These are phyloP conservation scores for Populus trichocarpa DNA, from an alignment of 441 rosid species.

Conservation along the genomic window DNA sequence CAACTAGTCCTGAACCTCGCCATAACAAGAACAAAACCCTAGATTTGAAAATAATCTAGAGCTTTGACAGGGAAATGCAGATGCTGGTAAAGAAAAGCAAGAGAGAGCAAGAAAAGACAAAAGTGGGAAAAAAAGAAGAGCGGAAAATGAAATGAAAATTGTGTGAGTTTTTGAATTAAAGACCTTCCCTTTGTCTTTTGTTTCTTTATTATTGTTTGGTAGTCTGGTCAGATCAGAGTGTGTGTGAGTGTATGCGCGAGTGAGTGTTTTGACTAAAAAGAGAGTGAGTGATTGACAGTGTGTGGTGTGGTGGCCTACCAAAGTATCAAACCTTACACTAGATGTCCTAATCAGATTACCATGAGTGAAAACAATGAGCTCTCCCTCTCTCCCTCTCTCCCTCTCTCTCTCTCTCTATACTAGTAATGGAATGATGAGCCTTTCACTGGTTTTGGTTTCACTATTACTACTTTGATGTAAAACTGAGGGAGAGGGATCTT, in stretches of 20 bases:
- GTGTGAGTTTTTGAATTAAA: conserved; percentile 18
- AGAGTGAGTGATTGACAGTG: not conserved
- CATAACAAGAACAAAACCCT: conserved; percentile 35
- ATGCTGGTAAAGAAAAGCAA: conserved; percentile 13
- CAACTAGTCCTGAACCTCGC: conserved; percentile 2
- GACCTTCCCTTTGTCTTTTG: conserved; percentile 23
- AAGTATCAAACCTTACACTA: conserved; percentile 22
- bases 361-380: not conserved
- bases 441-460: not conserved
- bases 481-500: not conserved
- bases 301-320: conserved; percentile 26
- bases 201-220: conserved; percentile 16
- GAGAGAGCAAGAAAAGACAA: conserved; percentile 4
- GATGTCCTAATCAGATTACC: conserved; percentile 5
- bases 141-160: conserved; percentile 28
- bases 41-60: conserved; percentile 57
- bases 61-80: conserved; percentile 43
- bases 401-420: not conserved
- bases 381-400: not conserved
- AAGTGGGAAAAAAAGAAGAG: conserved; percentile 6
- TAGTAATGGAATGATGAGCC: not conserved
- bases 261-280: conserved; percentile 7
- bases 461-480: conserved; percentile 5
- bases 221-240: not conserved
- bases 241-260: not conserved